Evolutionary conservation across 1,139 yeast species (phyloP).

Genomic region (Hyphopichia fennica): DNA sequence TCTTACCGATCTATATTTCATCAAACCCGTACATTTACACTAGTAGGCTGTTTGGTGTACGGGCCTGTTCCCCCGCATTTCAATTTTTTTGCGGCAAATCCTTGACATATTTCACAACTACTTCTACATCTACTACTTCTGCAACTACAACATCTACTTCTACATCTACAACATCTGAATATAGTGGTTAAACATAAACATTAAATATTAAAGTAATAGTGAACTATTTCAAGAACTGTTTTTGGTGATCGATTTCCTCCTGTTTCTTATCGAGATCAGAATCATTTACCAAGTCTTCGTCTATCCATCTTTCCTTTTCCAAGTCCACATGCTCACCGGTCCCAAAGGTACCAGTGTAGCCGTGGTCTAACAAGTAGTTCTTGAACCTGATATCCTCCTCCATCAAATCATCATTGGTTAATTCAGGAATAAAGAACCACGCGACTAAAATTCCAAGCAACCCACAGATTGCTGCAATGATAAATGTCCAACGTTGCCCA

Average conservation of each 20-base stretch:
- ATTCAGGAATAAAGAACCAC: constrained; percentile 64
- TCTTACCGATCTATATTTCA: too few species aligned
- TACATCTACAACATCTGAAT: too few species aligned
- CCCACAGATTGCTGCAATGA: constrained; percentile 72
- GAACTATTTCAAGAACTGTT: background rate
- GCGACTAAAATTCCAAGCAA: constrained; percentile 64
- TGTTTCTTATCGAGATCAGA: background rate
- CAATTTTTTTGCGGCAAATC: too few species aligned
- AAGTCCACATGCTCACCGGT: constrained; percentile 23
- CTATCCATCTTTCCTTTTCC: constrained; percentile 7
- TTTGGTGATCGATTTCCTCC: background rate
- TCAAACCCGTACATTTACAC: too few species aligned
- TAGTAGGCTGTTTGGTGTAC: too few species aligned
- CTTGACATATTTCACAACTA: too few species aligned
- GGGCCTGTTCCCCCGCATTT: too few species aligned
- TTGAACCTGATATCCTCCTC: constrained; percentile 64
- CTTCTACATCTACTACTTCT: too few species aligned
- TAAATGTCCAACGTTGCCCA: constrained; percentile 41
- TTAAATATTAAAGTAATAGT: too few species aligned
- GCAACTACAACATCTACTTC: too few species aligned
- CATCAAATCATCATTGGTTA: constrained; percentile 64
- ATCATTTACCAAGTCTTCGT: constrained; percentile 4
- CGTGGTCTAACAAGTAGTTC: constrained; percentile 59
- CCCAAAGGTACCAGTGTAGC: constrained; percentile 68
- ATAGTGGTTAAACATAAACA: too few species aligned